Conservation (phyloP, 768 basidiomycete genomes). For the Rubroboletus pulcherrimus region DNA sequence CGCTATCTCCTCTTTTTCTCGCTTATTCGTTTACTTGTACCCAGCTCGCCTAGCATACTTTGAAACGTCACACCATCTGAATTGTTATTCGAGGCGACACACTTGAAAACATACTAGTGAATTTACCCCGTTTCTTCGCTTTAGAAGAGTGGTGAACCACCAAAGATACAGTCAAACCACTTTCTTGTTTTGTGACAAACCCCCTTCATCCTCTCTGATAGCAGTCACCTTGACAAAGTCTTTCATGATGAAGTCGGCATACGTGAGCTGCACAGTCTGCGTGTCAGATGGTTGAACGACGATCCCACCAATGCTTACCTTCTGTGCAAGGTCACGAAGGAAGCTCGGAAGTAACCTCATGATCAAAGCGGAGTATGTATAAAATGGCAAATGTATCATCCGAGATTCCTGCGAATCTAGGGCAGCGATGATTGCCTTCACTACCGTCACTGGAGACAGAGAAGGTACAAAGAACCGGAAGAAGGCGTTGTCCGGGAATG, state of each 20-base stretch:
- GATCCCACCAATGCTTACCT: constrained; percentile 43
- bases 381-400: constrained; percentile 71
- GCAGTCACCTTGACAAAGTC: constrained; percentile 64
- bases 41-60: neutral
- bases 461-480: constrained; percentile 77
- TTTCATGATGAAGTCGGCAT: constrained; percentile 70
- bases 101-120: neutral
- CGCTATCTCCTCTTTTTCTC: too few relatives aligned
- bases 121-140: neutral
- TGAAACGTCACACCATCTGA: neutral
- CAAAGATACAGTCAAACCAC: constrained; percentile 2
- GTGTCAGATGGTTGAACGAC: constrained; percentile 7
- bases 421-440: constrained; percentile 77
- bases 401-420: constrained; percentile 78
- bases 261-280: constrained; percentile 45
- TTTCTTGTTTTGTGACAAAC: constrained; percentile 8
- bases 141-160: neutral
- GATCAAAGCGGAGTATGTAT: constrained; percentile 54
- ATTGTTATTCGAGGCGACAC: neutral
- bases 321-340: constrained; percentile 68
- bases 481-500: constrained; percentile 45
- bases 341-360: constrained; percentile 65
- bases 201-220: constrained; percentile 52
- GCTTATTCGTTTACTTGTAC: neutral
- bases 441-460: constrained; percentile 66